A percentile compares a stretch with the other conserved stretches of the same genome.
Conservation (phyloP, 805 yeast genomes). For the Saccharomycopsis sp. region DNA sequence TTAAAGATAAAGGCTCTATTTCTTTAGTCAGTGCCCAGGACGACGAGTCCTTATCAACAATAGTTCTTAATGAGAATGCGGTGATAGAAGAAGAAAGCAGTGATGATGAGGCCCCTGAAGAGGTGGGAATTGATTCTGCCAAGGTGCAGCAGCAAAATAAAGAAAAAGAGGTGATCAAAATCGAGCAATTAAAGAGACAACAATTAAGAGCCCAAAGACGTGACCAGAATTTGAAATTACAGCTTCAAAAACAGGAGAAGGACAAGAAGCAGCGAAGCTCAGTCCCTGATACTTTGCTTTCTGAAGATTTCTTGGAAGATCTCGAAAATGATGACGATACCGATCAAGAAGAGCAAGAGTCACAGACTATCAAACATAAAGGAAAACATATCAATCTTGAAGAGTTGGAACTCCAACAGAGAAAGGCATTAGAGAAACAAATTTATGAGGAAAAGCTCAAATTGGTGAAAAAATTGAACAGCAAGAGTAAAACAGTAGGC, state of each 20-base stretch:
- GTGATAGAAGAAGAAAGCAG: background rate
- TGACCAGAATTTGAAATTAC: background rate
- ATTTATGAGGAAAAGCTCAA: background rate
- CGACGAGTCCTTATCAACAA: background rate
- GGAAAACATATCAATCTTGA: conserved; percentile 1
- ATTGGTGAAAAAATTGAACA: background rate
- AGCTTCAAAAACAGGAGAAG: background rate
- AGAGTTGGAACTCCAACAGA: background rate
- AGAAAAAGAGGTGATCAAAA: background rate
- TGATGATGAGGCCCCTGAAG: conserved; percentile 2
- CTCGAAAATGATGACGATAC: background rate
- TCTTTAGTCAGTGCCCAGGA: background rate
- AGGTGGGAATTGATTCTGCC: background rate
- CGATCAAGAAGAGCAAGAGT: background rate
- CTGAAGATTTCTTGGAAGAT: background rate
- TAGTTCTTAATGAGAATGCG: background rate
- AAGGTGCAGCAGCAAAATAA: background rate
- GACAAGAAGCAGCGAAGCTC: background rate
- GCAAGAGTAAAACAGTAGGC: background rate
- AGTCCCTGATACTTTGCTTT: background rate
- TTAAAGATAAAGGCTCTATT: background rate
- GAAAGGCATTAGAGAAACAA: background rate
- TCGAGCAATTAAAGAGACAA: background rate
- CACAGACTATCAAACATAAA: background rate
- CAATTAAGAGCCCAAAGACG: background rate